phyloP scores from a whole-genome alignment of 768 basidiomycete genomes.

The Xerocomus brunneocitrinus region DNA sequence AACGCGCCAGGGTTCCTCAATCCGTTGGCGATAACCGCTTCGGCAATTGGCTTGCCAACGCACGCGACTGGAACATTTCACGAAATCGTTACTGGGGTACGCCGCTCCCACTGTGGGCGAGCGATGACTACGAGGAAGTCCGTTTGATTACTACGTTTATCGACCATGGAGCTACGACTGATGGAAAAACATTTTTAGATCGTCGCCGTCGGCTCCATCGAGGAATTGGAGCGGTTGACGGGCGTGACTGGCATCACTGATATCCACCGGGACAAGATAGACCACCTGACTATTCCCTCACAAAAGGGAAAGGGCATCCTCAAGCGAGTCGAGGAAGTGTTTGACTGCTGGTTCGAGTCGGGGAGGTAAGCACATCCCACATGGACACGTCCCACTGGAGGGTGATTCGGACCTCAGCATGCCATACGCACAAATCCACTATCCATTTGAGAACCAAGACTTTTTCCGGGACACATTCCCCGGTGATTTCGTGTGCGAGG shows the following conservation, averaged over 20 bases:
- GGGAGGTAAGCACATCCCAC: constrained; percentile 62
- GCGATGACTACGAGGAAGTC: constrained; percentile 86
- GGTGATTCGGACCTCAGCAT: constrained; percentile 52
- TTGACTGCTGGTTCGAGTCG: constrained; percentile 99
- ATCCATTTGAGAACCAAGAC: constrained; percentile 96
- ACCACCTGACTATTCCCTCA: constrained; percentile 95
- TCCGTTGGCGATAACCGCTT: constrained; percentile 88
- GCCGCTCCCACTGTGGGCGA: constrained; percentile 94
- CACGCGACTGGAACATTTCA: constrained; percentile 99
- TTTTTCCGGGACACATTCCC: constrained; percentile 83
- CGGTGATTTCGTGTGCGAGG: constrained; percentile 96
- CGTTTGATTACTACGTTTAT: neutral
- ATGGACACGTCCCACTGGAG: neutral
- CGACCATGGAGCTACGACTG: neutral
- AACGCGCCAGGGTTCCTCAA: constrained; percentile 77
- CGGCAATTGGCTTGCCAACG: constrained; percentile 96
- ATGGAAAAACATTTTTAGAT: constrained; percentile 42
- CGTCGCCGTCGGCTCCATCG: constrained; percentile 82
- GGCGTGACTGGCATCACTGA: constrained; percentile 83
- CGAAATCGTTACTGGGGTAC: constrained; percentile 99
- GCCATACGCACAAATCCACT: constrained; percentile 97
- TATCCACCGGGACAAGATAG: constrained; percentile 91
- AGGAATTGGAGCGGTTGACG: constrained; percentile 80
- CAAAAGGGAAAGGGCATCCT: constrained; percentile 79
- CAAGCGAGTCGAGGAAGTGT: constrained; percentile 93